Conservation (phyloP, 352 stramenopile genomes). For the Globisporangium parvum region DNA sequence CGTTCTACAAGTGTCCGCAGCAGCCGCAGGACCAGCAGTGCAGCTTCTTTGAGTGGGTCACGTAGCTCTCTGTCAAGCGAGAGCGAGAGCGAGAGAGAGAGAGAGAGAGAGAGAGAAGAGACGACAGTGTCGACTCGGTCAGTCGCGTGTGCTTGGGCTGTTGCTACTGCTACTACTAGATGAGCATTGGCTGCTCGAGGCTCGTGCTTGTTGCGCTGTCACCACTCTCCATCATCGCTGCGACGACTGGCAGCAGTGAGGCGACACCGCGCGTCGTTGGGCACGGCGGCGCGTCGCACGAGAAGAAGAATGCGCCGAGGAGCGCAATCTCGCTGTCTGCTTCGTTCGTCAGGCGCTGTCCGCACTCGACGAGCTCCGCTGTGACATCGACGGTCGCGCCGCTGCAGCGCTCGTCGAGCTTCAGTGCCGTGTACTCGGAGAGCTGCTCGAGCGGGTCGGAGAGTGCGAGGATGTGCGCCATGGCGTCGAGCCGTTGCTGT, state of each 20-base stretch:
- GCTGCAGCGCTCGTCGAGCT: slow-evolving; percentile 21
- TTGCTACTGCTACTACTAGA: not conserved
- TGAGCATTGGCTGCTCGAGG: slow-evolving; percentile 16
- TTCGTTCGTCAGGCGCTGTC: slow-evolving; percentile 29
- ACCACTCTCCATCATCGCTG: slow-evolving; percentile 35
- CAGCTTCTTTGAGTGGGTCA: slow-evolving; percentile 91
- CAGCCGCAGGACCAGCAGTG: slow-evolving; percentile 72
- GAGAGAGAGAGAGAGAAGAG: not conserved
- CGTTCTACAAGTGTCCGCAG: slow-evolving; percentile 91
- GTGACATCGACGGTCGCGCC: slow-evolving; percentile 21
- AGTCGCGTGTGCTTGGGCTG: not conserved
- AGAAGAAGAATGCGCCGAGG: slow-evolving; percentile 60
- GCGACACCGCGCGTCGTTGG: slow-evolving; percentile 18
- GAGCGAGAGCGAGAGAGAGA: too few species aligned
- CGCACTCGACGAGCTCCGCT: slow-evolving; percentile 45
- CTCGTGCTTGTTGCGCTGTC: slow-evolving; percentile 19
- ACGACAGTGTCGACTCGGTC: not conserved
- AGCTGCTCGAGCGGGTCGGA: slow-evolving; percentile 55
- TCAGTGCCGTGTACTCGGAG: slow-evolving; percentile 49
- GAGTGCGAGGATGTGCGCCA: slow-evolving; percentile 52
- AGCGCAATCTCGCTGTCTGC: slow-evolving; percentile 53
- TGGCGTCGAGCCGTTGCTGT: slow-evolving; percentile 40
- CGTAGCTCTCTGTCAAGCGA: slow-evolving; percentile 17
- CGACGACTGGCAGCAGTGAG: slow-evolving; percentile 49
- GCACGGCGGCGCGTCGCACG: slow-evolving; percentile 23